Evolutionary conservation across 768 basidiomycete species (phyloP), one percentile per base, ranked within the genome.

Genomic region (Mycena crocata): DNA sequence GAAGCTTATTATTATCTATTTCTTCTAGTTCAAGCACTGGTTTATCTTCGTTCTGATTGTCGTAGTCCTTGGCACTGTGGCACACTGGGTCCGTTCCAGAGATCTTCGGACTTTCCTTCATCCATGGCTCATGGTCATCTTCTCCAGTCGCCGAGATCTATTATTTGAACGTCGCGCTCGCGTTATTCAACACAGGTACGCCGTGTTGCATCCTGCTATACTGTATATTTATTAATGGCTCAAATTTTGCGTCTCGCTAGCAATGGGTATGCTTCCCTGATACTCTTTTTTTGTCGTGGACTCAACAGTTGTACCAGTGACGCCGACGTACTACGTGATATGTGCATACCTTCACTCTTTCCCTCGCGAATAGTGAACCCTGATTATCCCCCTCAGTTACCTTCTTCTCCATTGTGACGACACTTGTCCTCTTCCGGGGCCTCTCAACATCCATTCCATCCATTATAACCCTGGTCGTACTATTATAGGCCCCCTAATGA

Each of bases 131-230:
- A n/a, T n/a, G 17, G 2, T 26, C 6, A 37, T 35, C 6, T 14
- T 35, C 9, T 5, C 7, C 24, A 55, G 52, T 95, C 57, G 89
- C 89, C 62, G 96, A 98, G 77, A 93, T 98, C 71, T 96, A 93
- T 80, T 98, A 94, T 80, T 85, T 98, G 67, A 98, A 98, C 80
- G 90, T 95, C 67, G 97, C 97, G n/a, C 88, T 99, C 65, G 97
- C 95, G 59, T 80, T 98, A 42, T 98, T 95, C 84, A 96, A 97
- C 80, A 93, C 93, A 51, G 92, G 91, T 90, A 67, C 69, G 88
- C 48, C 70, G 70, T 21, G 28, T 55, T 51, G 28, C 48, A 35
- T 51, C 44, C 17, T n/a, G n/a, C n/a, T n/a, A 21, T 31, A 8
- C 35, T 37, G 35, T 8, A 37, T 9, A 24, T 23, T 24, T 45